phyloP scores from a whole-genome alignment of 2,329 filamentous ascomycete species.

The Escovopsis sp. region DNA sequence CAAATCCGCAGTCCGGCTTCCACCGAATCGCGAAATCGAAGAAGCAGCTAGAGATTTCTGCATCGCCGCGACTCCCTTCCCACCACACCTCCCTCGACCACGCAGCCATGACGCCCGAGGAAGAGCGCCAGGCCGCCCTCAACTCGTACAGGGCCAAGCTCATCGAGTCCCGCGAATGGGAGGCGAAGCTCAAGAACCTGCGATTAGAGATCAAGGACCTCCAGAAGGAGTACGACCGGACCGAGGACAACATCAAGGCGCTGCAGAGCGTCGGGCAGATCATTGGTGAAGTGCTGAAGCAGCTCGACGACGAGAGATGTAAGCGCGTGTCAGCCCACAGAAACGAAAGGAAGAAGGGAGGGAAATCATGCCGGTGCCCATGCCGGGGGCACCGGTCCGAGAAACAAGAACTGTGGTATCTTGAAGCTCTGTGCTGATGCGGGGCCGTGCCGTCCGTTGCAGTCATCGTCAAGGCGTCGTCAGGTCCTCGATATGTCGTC shows the following conservation, averaged over 20 bases:
- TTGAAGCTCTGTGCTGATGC: slow-evolving; percentile 2
- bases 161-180: slow-evolving; percentile 95
- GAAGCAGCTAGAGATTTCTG: neutral
- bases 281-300: slow-evolving; percentile 96
- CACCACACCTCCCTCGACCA: neutral
- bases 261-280: slow-evolving; percentile 98
- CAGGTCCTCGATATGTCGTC: slow-evolving; percentile 92
- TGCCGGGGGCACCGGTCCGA: too few relatives aligned
- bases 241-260: slow-evolving; percentile 98
- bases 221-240: slow-evolving; percentile 89
- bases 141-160: slow-evolving; percentile 67
- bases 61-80: too few relatives aligned
- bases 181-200: slow-evolving; percentile 88
- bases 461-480: slow-evolving; percentile 99
- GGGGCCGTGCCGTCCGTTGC: slow-evolving; percentile 1
- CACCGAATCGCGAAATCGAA: neutral
- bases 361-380: too few relatives aligned
- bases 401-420: too few relatives aligned
- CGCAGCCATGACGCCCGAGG: slow-evolving; percentile 35
- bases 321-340: slow-evolving; percentile 10
- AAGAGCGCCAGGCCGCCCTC: slow-evolving; percentile 54
- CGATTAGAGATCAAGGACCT: slow-evolving; percentile 92
- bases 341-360: too few relatives aligned
- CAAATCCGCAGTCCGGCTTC: neutral
- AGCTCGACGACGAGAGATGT: slow-evolving; percentile 98